Evolutionary conservation across 2,329 filamentous ascomycete species (phyloP).

Genomic region (Dryadomyces sulphureus): DNA sequence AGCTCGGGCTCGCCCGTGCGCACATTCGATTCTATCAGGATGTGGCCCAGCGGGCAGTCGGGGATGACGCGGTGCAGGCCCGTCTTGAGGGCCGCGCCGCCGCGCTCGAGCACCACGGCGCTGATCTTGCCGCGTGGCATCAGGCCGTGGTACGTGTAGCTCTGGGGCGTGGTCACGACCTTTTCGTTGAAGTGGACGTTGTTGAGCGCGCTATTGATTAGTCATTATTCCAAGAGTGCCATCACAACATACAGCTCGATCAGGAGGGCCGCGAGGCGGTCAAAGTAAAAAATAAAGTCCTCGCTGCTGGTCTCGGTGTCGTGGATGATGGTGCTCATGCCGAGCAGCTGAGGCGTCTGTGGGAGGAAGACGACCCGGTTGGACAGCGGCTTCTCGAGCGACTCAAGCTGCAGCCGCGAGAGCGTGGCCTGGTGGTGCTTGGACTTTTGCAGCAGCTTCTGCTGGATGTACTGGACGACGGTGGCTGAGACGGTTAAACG

Average conservation of each 20-base stretch:
- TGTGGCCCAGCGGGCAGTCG: conserved; percentile 75
- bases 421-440: conserved; percentile 67
- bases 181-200: conserved; percentile 54
- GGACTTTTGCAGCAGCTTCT: conserved; percentile 76
- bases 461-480: conserved; percentile 86
- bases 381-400: conserved; percentile 58
- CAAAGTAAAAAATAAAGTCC: conserved; percentile 96
- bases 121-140: conserved; percentile 58
- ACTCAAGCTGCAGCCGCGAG: conserved; percentile 56
- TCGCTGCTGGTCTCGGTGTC: conserved; percentile 65
- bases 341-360: conserved; percentile 65
- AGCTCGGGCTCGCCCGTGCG: conserved; percentile 82
- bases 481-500: conserved; percentile 42
- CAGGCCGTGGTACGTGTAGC: conserved; percentile 57
- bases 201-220: conserved; percentile 50
- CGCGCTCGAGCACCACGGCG: conserved; percentile 77
- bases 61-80: conserved; percentile 83
- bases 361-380: conserved; percentile 59
- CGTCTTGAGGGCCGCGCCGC: conserved; percentile 76
- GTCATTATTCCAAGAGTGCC: not conserved
- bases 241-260: conserved; percentile 48
- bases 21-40: conserved; percentile 81
- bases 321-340: conserved; percentile 84
- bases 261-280: conserved; percentile 70
- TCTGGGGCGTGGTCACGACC: conserved; percentile 56